phyloP scores from a whole-genome alignment of 768 basidiomycete species.

The Mycena vitilis region DNA sequence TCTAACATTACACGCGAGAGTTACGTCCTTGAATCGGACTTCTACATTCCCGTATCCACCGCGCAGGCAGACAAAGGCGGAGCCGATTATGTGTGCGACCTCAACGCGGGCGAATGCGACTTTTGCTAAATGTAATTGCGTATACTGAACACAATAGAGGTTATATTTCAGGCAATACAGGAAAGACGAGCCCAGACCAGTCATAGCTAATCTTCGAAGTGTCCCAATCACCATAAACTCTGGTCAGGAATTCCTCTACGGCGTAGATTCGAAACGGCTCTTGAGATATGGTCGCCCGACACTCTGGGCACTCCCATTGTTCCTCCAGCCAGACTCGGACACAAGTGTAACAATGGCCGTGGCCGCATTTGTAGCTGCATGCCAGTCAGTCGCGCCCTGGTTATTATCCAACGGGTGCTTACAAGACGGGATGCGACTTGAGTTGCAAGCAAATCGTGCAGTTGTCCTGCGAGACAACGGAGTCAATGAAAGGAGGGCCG shows the following conservation, averaged over 20 bases:
- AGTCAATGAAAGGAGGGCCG: not conserved
- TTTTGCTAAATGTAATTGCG: no score
- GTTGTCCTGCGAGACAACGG: not conserved
- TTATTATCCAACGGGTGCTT: no score
- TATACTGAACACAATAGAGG: no score
- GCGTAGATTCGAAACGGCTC: not conserved
- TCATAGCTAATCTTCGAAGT: not conserved
- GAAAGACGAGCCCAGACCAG: not conserved
- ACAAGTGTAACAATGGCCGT: not conserved
- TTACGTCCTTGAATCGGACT: no score
- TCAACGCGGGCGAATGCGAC: no score
- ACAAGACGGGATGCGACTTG: not conserved
- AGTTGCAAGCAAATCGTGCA: not conserved
- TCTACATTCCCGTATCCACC: no score
- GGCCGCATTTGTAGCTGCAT: not conserved
- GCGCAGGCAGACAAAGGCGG: no score
- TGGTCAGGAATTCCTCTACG: not conserved
- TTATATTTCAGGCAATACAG: no score
- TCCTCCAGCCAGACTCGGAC: not conserved
- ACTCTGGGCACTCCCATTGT: not conserved
- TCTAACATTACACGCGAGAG: no score
- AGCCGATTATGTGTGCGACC: no score
- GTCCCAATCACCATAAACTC: not conserved
- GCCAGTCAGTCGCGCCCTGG: no score
- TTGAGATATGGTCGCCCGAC: not conserved